Evolutionary conservation across 805 yeast genomes (phyloP).

Genomic region (Candida dajiaensis): DNA sequence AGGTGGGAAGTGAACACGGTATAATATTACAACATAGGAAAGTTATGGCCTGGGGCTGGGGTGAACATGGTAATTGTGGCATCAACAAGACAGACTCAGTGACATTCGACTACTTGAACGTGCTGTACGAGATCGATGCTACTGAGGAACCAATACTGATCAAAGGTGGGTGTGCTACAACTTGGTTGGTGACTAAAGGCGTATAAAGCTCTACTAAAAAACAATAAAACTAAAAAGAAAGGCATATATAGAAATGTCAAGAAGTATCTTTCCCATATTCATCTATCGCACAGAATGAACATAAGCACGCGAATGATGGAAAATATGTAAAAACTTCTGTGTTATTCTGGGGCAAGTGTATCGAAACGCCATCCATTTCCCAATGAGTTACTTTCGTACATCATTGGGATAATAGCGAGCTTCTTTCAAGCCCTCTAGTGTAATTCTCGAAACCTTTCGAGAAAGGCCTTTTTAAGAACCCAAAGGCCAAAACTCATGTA

Average conservation of each 20-base stretch:
- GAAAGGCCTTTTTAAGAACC: neutral
- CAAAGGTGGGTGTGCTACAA: conserved; percentile 63
- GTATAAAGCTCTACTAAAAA: conserved; percentile 3
- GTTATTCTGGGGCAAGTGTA: conserved; percentile 57
- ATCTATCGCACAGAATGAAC: conserved; percentile 39
- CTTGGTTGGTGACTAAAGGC: conserved; percentile 46
- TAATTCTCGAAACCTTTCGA: conserved; percentile 14
- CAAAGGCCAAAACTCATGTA: neutral
- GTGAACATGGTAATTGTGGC: conserved; percentile 97
- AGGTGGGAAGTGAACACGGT: conserved; percentile 88
- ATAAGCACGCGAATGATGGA: conserved; percentile 49
- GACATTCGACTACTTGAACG: conserved; percentile 30
- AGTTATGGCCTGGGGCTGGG: conserved; percentile 94
- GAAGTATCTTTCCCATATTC: conserved; percentile 76
- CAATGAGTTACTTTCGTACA: no score
- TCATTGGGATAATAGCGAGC: conserved; percentile 9
- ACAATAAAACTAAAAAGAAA: conserved; percentile 1
- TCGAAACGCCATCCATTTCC: conserved; percentile 32
- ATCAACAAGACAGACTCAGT: conserved; percentile 10
- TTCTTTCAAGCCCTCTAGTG: conserved; percentile 13
- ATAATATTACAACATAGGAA: conserved; percentile 28
- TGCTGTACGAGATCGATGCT: conserved; percentile 30
- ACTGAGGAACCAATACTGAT: conserved; percentile 27
- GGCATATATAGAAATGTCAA: conserved; percentile 51
- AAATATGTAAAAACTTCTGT: conserved; percentile 67